phyloP scores from a whole-genome alignment of 805 yeast genomes.

The Suhomyces faveliae region DNA sequence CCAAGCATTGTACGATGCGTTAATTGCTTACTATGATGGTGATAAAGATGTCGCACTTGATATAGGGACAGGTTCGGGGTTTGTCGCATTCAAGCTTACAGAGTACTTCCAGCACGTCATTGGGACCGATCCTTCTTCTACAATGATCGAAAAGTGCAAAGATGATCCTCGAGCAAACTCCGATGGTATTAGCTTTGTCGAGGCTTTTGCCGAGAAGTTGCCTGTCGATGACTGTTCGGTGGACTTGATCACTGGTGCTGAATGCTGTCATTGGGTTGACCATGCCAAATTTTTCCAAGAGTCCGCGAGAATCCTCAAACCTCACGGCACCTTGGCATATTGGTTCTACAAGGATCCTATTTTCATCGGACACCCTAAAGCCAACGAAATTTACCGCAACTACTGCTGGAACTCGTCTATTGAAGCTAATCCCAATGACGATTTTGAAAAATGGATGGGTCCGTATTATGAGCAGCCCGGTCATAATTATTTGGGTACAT shows the following conservation, averaged over 20 bases:
- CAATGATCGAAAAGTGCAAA: conserved; percentile 48
- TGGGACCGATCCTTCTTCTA: conserved; percentile 61
- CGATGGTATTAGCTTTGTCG: conserved; percentile 17
- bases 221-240: conserved; percentile 34
- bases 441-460: conserved; percentile 49
- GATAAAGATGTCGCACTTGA: conserved; percentile 46
- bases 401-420: conserved; percentile 42
- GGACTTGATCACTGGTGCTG: conserved; percentile 76
- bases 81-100: conserved; percentile 57
- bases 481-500: conserved; percentile 33
- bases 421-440: conserved; percentile 9
- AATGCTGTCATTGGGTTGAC: conserved; percentile 85
- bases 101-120: conserved; percentile 47
- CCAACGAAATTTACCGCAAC: conserved; percentile 53
- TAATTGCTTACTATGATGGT: conserved; percentile 42
- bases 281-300: conserved; percentile 52
- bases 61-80: conserved; percentile 81
- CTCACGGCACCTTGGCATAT: conserved; percentile 58
- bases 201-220: conserved; percentile 26
- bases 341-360: conserved; percentile 82
- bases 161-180: conserved; percentile 16
- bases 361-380: conserved; percentile 50
- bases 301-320: conserved; percentile 48
- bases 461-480: conserved; percentile 50
- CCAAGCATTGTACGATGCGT: conserved; percentile 39